Evolutionary conservation across 768 basidiomycete species (phyloP), one percentile per base, ranked within the genome.

Genomic region (Baorangia bicolor): DNA sequence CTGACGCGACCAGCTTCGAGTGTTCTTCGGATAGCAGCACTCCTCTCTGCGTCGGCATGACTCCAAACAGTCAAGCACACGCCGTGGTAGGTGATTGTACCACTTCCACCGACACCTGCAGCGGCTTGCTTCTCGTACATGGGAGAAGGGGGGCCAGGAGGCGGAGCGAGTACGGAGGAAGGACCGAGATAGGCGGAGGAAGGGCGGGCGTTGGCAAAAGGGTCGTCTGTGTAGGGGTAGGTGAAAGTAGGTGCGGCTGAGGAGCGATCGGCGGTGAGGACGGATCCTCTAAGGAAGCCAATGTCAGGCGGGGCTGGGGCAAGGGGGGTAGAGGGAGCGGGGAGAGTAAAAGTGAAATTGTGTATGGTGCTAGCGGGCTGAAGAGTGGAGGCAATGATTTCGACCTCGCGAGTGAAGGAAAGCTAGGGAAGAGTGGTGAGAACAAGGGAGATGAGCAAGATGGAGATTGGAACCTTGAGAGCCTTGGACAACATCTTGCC

Each of bases 21-120:
- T 8, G 90, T 90, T 47, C 87, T 81, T 21, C 92, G 85, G 63
- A 95, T 94, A 1, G 93, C 93, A 14, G 78, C 80, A 51, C 88
- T 87, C 45, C 94, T 86, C 63, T 94, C 88, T 0, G 87, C 86
- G 67, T 98, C 95, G 20, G 94, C 94, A 65, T 95, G 94, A 4
- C 91, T 93, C 94, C 94, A 98, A 2, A 97, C 92, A 2, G 93
- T 94, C 56, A 98, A 78, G 62, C 92, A 93, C 35, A 96, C 93
- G 44, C 93, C 94, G 66, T 97, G 85, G 69, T 92, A 96, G 10
- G 88, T 86, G 57, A 92, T 70, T 3, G 73, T 72, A 6, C 69
- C 65, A 10, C 41, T 56, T 28, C 76, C 63, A 25, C 73, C 65
- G 50, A 81, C 79, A n/a, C 77, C 78, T 0, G 60, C 39, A 1